Percentiles rank a stretch among this genome's conserved stretches.
Evolutionary conservation across 2,329 filamentous ascomycete species (phyloP).

Genomic region (Periconia digitata): DNA sequence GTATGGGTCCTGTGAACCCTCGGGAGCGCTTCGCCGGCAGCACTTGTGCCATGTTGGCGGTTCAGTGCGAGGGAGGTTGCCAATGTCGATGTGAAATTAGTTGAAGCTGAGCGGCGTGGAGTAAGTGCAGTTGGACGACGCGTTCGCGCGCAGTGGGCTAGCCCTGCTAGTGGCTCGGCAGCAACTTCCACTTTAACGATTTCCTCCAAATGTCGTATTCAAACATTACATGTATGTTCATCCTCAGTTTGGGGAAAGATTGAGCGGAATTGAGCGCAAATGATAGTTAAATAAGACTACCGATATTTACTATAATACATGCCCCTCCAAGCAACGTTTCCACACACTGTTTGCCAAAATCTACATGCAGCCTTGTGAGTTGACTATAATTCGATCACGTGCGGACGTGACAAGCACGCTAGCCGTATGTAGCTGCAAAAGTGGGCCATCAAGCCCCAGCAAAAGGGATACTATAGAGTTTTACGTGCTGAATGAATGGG

Average conservation of each 20-base stretch:
- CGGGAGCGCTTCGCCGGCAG: constrained; percentile 37
- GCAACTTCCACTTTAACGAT: background rate
- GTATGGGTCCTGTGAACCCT: constrained; percentile 24
- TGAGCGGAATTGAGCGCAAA: no score
- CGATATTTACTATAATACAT: no score
- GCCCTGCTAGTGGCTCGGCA: background rate
- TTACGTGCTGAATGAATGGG: no score
- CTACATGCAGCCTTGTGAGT: background rate
- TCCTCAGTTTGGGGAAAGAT: background rate
- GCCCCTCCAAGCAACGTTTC: no score
- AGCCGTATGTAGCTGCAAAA: no score
- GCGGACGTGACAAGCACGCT: background rate
- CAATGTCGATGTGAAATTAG: background rate
- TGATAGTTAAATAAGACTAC: no score
- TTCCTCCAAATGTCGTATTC: background rate
- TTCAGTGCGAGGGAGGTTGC: constrained; percentile 1
- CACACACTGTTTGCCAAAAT: no score
- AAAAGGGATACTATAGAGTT: no score
- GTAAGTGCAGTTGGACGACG: background rate
- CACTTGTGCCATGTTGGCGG: constrained; percentile 27
- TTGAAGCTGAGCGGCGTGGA: background rate
- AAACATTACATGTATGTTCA: background rate
- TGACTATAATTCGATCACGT: background rate
- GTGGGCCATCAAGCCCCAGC: no score
- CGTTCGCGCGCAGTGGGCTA: background rate